Evolutionary conservation across 148 eudicot genomes (phyloP), one percentile per base, ranked within the genome.

Genomic region (Fallopia convolvulus): DNA sequence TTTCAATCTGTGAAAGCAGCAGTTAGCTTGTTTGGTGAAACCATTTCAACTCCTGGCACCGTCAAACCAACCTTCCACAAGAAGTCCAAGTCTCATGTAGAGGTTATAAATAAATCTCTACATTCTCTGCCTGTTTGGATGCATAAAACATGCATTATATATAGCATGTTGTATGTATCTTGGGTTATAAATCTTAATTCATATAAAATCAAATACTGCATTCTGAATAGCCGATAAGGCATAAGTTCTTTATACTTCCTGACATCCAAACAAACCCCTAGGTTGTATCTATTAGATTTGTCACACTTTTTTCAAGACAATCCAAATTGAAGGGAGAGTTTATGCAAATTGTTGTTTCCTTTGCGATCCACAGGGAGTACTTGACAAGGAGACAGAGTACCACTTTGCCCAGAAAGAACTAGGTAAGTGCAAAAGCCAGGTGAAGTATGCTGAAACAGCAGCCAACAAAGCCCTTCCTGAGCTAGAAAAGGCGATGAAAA

Each of bases 1-100:
- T 91, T 96, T 77, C 92, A 86, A 75, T 96, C 99, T 2, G 99
- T 96, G 23, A 89, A 84, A 77, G 99, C 94, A n/a, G 99, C 98
- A 6, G 92, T 93, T 12, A 90, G 88, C 52, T 83, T 94, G 49
- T 94, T 94, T 77, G 97, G 92, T 50, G 97, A 87, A 55, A 81
- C 71, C 41, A 47, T 52, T 48, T 76, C 84, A 71, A 80, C 94
- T 44, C 90, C 92, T 14, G 81, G 77, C 61, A 50, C 76, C 55
- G 47, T 75, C 12, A 82, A 72, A 79, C 83, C 86, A 49, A 18
- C 66, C 70, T 40, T 84, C 39, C 65, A 65, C 41, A 90, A 82
- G 60, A 89, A 82, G 74, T 20, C 88, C 2, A 88, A 83, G 76
- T 80, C 96, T 49, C 81, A 79, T 9, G 83, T 86, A 4, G 97